phyloP scores from a whole-genome alignment of 2,329 filamentous ascomycete species.

The Coniella lustricola region DNA sequence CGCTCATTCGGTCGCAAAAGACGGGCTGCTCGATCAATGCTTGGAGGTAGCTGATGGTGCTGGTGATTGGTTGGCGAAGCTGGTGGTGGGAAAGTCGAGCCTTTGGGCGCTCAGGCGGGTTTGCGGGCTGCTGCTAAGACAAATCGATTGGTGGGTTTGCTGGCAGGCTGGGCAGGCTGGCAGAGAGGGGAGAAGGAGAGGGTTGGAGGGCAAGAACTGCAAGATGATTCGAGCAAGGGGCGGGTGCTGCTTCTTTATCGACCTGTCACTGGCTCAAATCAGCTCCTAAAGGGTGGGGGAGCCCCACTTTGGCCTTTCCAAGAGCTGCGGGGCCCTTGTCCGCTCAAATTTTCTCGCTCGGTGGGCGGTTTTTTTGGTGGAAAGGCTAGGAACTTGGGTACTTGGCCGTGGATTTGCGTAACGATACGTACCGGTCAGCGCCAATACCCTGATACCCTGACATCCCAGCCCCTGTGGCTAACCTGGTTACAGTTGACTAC shows the following conservation, averaged over 20 bases:
- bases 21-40: no score
- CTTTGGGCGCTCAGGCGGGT: not conserved
- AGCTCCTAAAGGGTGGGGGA: constrained; percentile 3
- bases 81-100: not conserved
- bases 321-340: not conserved
- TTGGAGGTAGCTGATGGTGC: no score
- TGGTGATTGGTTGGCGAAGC: no score
- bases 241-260: constrained; percentile 14
- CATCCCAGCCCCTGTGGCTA: no score
- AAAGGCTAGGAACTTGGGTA: no score
- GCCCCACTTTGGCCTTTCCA: not conserved
- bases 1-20: not conserved
- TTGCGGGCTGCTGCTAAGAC: not conserved
- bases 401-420: no score
- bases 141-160: not conserved
- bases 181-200: constrained; percentile 2
- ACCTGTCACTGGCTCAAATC: constrained; percentile 14
- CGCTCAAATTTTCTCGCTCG: not conserved
- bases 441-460: no score
- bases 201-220: not conserved
- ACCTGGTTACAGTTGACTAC: no score
- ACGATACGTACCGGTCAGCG: no score
- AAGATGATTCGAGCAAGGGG: constrained; percentile 17
- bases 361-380: no score
- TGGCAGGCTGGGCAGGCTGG: not conserved